A percentile compares a stretch with the other conserved stretches of the same genome.
phyloP scores from a whole-genome alignment of 2,329 filamentous ascomycete genomes.

The Colletotrichum kahawae region DNA sequence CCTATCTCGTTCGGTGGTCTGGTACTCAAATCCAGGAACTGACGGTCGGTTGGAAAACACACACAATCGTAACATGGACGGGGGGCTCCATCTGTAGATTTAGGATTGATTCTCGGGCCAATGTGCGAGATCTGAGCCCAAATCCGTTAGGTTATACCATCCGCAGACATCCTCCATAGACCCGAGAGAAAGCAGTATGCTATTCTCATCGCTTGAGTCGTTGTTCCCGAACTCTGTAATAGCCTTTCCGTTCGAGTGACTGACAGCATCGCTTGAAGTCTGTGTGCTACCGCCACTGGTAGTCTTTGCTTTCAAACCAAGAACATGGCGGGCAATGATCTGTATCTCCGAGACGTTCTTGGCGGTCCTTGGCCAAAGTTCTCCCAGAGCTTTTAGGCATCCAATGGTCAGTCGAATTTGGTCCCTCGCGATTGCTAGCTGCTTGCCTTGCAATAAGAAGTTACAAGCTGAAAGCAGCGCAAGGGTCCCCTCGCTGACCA shows the following conservation, averaged over 20 bases:
- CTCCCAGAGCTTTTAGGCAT: slow-evolving; percentile 39
- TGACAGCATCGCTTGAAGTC: neutral
- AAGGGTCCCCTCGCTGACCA: slow-evolving; percentile 42
- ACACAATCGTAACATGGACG: rapidly evolving
- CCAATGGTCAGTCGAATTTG: slow-evolving; percentile 48
- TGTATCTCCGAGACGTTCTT: slow-evolving; percentile 44
- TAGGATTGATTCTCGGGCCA: neutral
- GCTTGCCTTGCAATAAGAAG: slow-evolving; percentile 34
- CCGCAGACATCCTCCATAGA: slow-evolving; percentile 12
- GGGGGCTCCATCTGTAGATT: rapidly evolving
- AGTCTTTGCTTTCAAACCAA: slow-evolving; percentile 8
- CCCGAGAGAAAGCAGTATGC: neutral
- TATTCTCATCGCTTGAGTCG: neutral
- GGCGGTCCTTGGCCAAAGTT: slow-evolving; percentile 40
- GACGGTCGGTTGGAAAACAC: rapidly evolving
- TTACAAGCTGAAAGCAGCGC: slow-evolving; percentile 41
- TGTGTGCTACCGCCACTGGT: no score
- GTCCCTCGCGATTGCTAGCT: slow-evolving; percentile 39
- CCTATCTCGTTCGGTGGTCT: rapidly evolving
- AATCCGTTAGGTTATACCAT: neutral
- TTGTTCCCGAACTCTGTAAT: neutral
- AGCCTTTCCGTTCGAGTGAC: neutral
- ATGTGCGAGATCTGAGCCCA: neutral
- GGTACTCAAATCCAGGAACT: neutral
- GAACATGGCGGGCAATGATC: slow-evolving; percentile 38